Conservation (phyloP, 2,329 filamentous ascomycete species). For the Cercospora zeae-maydis region DNA sequence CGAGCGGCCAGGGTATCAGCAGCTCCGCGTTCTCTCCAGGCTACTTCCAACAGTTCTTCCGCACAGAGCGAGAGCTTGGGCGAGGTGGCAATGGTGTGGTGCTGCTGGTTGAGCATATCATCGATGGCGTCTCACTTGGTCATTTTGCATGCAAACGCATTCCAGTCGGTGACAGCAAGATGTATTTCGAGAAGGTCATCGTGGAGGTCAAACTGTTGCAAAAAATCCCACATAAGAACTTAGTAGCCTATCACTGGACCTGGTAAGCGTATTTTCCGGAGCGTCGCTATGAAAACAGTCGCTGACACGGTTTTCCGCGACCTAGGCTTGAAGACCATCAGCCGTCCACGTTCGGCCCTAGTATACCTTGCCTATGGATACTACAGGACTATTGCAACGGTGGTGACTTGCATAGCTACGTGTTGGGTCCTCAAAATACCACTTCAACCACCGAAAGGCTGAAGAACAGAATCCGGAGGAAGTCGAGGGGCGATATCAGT, state of each 20-base stretch:
- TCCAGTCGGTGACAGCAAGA: slow-evolving; percentile 85
- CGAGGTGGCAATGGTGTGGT: slow-evolving; percentile 93
- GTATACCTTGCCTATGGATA: slow-evolving; percentile 92
- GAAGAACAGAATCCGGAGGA: slow-evolving; percentile 79
- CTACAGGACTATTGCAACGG: slow-evolving; percentile 96
- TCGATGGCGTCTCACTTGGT: slow-evolving; percentile 83
- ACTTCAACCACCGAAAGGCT: slow-evolving; percentile 70
- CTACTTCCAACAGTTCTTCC: slow-evolving; percentile 91
- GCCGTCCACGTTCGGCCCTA: slow-evolving; percentile 79
- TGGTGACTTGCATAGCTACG: slow-evolving; percentile 83
- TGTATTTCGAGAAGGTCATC: slow-evolving; percentile 89
- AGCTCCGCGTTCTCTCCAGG: slow-evolving; percentile 83
- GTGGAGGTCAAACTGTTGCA: slow-evolving; percentile 91
- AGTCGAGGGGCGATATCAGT: slow-evolving; percentile 73
- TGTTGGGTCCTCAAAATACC: slow-evolving; percentile 73
- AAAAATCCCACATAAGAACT: slow-evolving; percentile 85
- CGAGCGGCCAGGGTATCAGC: slow-evolving; percentile 65
- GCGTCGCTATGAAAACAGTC: neutral
- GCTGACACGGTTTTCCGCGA: neutral
- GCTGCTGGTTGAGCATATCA: slow-evolving; percentile 83
- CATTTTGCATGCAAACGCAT: slow-evolving; percentile 96
- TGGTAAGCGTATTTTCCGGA: slow-evolving; percentile 51
- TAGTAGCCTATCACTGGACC: slow-evolving; percentile 94
- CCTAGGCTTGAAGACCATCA: slow-evolving; percentile 70
- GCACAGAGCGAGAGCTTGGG: slow-evolving; percentile 80